A percentile compares a stretch with the other conserved stretches of the same genome.
phyloP scores from a whole-genome alignment of 768 basidiomycete species.

The Lentinula lateritia region DNA sequence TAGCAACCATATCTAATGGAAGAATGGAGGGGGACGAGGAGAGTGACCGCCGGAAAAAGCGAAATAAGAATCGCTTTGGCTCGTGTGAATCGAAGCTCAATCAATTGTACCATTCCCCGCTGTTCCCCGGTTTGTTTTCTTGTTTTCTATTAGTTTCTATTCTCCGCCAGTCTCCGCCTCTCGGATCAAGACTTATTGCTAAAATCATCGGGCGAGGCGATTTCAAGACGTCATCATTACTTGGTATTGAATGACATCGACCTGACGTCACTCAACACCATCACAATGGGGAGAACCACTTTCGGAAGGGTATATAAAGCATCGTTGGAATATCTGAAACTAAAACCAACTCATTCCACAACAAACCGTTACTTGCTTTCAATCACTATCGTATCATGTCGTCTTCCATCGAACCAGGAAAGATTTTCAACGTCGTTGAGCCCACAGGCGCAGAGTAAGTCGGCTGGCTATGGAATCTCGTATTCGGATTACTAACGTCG shows the following conservation, averaged over 20 bases:
- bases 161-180: too few species aligned
- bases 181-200: too few species aligned
- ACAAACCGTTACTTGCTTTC: not conserved
- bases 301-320: not conserved
- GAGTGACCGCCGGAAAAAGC: not conserved
- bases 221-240: not conserved
- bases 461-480: not conserved
- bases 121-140: too few species aligned
- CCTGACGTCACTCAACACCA: not conserved
- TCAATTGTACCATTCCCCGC: not conserved
- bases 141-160: too few species aligned
- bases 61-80: not conserved
- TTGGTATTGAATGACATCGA: not conserved
- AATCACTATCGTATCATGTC: not conserved
- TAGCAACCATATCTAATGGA: too few species aligned
- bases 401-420: not conserved
- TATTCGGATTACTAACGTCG: too few species aligned
- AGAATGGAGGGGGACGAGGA: too few species aligned
- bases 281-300: not conserved
- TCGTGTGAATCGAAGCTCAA: not conserved
- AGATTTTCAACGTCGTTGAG: constrained; percentile 6
- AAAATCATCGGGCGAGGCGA: too few species aligned
- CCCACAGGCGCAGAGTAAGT: constrained; percentile 4
- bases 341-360: not conserved
- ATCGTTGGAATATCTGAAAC: not conserved